phyloP scores from a whole-genome alignment of 495 filamentous ascomycete genomes.

The Xylaria cubensis region DNA sequence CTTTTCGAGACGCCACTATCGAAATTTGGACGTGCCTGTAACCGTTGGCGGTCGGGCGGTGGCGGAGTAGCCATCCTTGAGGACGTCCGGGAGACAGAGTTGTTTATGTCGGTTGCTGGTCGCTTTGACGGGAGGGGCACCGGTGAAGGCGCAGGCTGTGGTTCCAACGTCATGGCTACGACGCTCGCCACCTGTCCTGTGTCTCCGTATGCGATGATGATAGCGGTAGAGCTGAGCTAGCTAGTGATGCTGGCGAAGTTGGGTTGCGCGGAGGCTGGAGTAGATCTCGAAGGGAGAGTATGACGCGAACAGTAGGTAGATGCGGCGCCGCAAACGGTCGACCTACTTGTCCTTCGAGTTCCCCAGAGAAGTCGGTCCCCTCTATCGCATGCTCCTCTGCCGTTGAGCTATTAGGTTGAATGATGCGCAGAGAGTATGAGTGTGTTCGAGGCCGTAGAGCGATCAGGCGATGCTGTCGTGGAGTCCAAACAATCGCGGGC shows the following conservation, averaged over 20 bases:
- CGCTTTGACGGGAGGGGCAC: slow-evolving; percentile 45
- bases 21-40: slow-evolving; percentile 43
- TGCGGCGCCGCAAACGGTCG: slow-evolving; percentile 27
- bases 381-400: slow-evolving; percentile 36
- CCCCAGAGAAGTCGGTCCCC: slow-evolving; percentile 28
- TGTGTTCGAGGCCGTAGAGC: background rate
- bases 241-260: background rate
- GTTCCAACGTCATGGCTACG: slow-evolving; percentile 45
- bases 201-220: background rate
- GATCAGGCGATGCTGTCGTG: slow-evolving; percentile 6
- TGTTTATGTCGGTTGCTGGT: slow-evolving; percentile 42
- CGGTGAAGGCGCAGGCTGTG: slow-evolving; percentile 37
- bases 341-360: slow-evolving; percentile 27
- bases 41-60: slow-evolving; percentile 43
- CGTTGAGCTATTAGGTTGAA: slow-evolving; percentile 27
- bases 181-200: background rate
- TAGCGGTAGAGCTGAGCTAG: background rate
- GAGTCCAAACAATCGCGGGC: slow-evolving; percentile 5
- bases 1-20: slow-evolving; percentile 36
- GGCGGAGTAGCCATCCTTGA: slow-evolving; percentile 48
- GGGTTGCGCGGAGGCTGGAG: slow-evolving; percentile 12
- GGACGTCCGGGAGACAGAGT: slow-evolving; percentile 41
- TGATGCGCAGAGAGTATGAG: slow-evolving; percentile 6
- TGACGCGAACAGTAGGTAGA: slow-evolving; percentile 12
- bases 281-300: slow-evolving; percentile 5